Conservation (phyloP, 2,329 filamentous ascomycete species). For the Beauveria sp. region DNA sequence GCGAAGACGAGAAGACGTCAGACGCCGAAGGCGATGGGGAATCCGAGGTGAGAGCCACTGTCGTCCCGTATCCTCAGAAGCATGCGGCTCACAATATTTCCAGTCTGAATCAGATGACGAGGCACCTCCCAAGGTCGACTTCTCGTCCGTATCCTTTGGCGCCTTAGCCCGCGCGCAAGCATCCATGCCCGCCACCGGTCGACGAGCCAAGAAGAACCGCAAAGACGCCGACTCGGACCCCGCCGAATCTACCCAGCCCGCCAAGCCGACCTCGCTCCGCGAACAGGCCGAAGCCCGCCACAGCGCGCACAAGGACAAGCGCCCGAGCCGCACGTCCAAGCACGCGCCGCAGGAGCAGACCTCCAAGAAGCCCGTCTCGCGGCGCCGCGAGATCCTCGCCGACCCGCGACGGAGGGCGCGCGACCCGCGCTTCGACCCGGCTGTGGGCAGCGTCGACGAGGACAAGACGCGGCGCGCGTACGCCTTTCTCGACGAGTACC, state of each 20-base stretch:
- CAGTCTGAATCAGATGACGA: slow-evolving; percentile 26
- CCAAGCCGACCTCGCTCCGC: slow-evolving; percentile 24
- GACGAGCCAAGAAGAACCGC: slow-evolving; percentile 24
- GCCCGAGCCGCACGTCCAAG: slow-evolving; percentile 53
- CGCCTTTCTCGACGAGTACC: slow-evolving; percentile 80
- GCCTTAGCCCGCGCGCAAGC: slow-evolving; percentile 83
- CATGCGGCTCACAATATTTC: neutral
- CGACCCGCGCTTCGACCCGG: slow-evolving; percentile 82
- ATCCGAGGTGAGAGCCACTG: slow-evolving; percentile 18
- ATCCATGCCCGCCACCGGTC: slow-evolving; percentile 39
- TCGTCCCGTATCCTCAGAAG: too few relatives aligned
- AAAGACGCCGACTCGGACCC: slow-evolving; percentile 19
- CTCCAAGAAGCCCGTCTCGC: slow-evolving; percentile 75
- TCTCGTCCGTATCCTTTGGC: slow-evolving; percentile 71
- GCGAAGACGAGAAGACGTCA: slow-evolving; percentile 24
- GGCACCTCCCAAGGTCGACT: slow-evolving; percentile 31
- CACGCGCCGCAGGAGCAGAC: slow-evolving; percentile 81
- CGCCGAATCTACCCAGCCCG: neutral
- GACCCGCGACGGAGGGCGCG: slow-evolving; percentile 53
- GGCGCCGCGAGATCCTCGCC: slow-evolving; percentile 65
- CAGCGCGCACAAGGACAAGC: slow-evolving; percentile 9
- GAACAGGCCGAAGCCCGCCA: slow-evolving; percentile 18
- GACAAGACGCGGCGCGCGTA: slow-evolving; percentile 64
- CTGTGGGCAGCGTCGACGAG: slow-evolving; percentile 46
- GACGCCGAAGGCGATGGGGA: slow-evolving; percentile 23